phyloP scores from a whole-genome alignment of 192 early-diverging fungal species.

The Coemansia sp. region DNA sequence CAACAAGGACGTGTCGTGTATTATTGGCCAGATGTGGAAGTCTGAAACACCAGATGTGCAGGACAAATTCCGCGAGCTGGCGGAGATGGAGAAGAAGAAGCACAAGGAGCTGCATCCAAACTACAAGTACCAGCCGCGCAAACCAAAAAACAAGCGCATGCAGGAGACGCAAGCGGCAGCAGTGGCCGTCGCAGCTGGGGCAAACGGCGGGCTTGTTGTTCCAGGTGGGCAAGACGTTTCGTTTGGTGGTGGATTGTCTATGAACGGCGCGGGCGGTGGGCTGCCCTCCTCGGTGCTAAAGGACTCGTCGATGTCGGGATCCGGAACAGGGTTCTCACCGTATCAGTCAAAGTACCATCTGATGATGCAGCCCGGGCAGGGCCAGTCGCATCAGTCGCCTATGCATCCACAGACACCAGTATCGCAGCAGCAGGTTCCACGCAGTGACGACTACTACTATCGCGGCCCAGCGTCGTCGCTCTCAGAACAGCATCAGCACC shows the following conservation, averaged over 20 bases:
- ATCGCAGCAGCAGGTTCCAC: slow-evolving; percentile 30
- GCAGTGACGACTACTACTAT: slow-evolving; percentile 41
- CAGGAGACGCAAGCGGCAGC: slow-evolving; percentile 39
- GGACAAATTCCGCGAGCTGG: slow-evolving; percentile 55
- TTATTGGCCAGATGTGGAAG: slow-evolving; percentile 59
- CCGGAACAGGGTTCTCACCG: slow-evolving; percentile 22
- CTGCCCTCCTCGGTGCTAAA: slow-evolving; percentile 33
- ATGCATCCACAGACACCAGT: slow-evolving; percentile 16
- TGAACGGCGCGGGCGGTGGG: slow-evolving; percentile 10
- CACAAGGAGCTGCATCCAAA: slow-evolving; percentile 56
- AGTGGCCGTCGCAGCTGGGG: slow-evolving; percentile 6
- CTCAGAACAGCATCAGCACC: slow-evolving; percentile 26
- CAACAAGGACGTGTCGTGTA: slow-evolving; percentile 58
- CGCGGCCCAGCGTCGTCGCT: slow-evolving; percentile 13
- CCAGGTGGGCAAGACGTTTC: slow-evolving; percentile 29
- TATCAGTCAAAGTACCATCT: slow-evolving; percentile 48
- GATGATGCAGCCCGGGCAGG: slow-evolving; percentile 50
- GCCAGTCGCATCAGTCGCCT: slow-evolving; percentile 21
- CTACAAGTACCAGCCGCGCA: slow-evolving; percentile 60
- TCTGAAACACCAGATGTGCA: slow-evolving; percentile 43
- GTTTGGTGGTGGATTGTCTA: slow-evolving; percentile 15
- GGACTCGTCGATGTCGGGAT: slow-evolving; percentile 12
- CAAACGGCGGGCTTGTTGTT: slow-evolving; percentile 4
- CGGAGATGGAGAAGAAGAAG: slow-evolving; percentile 54
- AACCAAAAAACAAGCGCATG: slow-evolving; percentile 51